Base-by-base conservation (phyloP, 2,329 filamentous ascomycete genomes). In the Nigrograna mackinnonii region DNA sequence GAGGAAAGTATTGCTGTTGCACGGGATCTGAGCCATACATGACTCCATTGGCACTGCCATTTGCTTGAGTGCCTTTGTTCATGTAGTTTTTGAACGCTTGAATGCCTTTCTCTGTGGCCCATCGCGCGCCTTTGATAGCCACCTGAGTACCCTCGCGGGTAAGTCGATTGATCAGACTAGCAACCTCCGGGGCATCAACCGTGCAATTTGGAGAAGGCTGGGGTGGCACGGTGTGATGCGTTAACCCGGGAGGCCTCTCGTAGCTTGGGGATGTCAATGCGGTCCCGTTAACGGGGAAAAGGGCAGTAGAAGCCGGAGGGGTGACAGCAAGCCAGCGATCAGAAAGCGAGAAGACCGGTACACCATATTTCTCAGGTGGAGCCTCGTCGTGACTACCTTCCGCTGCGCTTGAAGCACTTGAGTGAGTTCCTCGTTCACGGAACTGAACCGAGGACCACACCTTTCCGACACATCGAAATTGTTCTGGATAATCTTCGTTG, bases 391-490 rank as follows among this genome's bases (percentile, higher is more conserved):
- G 60, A 37, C 57, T 65, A 18, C 58, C 55, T n/a, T 69, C 64
- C 11, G 56, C 61, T 32, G 61, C 61, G 40, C 62, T 70, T 2
- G 68, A 67, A 1, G 62, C 52, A 37, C 58, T 63, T 1, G 64
- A 66, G n/a, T 60, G 62, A 9, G 52, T 42, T 2, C 45, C 52
- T n/a, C 62, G 58, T 39, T 70, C 62, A 22, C 66, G 62, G 20
- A 57, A 79, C 60, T 94, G 89, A 20, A 96, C 75, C 33, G 84
- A 85, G 1, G 94, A 96, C 94, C 94, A 99, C 14, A 95, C 73
- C 70, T 99, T 99, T 16, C 86, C 91, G 41, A 94, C 76, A 57
- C 91, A 96, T 44, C 75, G 73, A 60, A 83, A 86, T 6, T 54
- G 54, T 26, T 59, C 58, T 4, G 43, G 35, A 39, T 58, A 57